A percentile compares a stretch with the other conserved stretches of the same genome.
These are phyloP conservation scores for Apiospora phragmitis DNA, from an alignment of 2,329 filamentous ascomycete genomes.

Conservation along the genomic window DNA sequence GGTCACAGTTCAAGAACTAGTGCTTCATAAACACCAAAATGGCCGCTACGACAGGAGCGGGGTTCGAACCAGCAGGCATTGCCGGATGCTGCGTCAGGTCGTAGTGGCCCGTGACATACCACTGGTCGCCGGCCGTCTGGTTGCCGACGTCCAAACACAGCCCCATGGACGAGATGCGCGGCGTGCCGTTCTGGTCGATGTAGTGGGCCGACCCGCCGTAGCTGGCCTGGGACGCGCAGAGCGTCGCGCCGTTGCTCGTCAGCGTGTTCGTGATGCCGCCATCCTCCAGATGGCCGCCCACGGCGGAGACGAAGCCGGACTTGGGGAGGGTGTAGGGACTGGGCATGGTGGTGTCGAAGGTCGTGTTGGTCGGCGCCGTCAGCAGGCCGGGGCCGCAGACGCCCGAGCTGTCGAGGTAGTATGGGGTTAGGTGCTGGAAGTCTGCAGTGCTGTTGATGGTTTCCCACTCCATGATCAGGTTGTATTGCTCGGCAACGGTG, in stretches of 20 bases:
- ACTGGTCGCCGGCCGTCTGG: not conserved
- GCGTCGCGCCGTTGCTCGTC: not conserved
- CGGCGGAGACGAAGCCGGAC: not conserved
- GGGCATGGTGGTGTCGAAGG: not conserved
- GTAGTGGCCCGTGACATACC: constrained; percentile 5
- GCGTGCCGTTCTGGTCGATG: not conserved
- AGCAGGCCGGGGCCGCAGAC: not conserved
- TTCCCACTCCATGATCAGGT: not conserved
- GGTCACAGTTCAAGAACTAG: not conserved
- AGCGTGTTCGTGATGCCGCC: not conserved
- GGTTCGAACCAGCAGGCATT: not conserved
- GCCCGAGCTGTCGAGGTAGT: not conserved
- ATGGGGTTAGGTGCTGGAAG: not conserved
- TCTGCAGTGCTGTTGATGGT: not conserved
- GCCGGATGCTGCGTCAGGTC: constrained; percentile 4
- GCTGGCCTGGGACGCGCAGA: not conserved
- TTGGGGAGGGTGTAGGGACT: not conserved
- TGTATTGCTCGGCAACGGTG: not conserved
- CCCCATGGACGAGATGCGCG: not conserved
- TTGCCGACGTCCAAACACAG: not conserved
- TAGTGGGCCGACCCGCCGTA: not conserved
- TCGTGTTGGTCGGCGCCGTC: not conserved
- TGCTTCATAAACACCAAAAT: not conserved
- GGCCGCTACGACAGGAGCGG: not conserved
- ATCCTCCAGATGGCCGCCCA: constrained; percentile 7